Percentiles rank a stretch among this genome's conserved stretches.
Evolutionary conservation across 2,329 filamentous ascomycete genomes (phyloP).

Genomic region (Ambrosiella beaveri): DNA sequence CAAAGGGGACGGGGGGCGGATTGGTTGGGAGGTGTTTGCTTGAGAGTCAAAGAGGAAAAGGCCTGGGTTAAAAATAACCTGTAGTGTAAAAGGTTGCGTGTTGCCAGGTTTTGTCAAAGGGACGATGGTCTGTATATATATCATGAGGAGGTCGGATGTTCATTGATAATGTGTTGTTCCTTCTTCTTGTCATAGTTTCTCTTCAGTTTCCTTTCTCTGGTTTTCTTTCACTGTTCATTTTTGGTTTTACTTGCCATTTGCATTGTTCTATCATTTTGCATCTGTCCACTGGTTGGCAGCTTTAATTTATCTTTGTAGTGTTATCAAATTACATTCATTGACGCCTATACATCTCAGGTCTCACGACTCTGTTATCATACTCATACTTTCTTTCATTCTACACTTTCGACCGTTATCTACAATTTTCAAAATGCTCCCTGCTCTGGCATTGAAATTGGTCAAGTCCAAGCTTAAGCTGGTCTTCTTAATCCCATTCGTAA

Average conservation of each 20-base stretch:
- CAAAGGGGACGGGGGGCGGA: too few relatives aligned
- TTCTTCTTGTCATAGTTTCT: not conserved
- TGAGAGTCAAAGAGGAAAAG: too few relatives aligned
- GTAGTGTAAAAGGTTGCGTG: too few relatives aligned
- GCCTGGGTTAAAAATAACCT: too few relatives aligned
- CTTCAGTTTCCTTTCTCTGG: not conserved
- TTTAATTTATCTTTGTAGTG: not conserved
- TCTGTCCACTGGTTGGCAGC: not conserved
- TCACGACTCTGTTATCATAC: not conserved
- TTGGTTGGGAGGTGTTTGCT: too few relatives aligned
- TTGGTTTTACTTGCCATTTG: not conserved
- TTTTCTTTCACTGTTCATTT: not conserved
- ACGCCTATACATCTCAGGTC: not conserved
- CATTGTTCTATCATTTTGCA: not conserved
- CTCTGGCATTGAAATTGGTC: slow-evolving; percentile 4
- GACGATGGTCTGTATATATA: not conserved
- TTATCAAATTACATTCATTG: not conserved
- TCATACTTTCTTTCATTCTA: not conserved
- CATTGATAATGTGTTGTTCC: not conserved
- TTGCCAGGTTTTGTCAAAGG: not conserved
- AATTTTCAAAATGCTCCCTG: slow-evolving; percentile 5
- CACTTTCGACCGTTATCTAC: not conserved
- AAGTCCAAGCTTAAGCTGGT: slow-evolving; percentile 16
- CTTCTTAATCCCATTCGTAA: slow-evolving; percentile 22
- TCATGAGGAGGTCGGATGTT: not conserved